Evolutionary conservation across 2,329 filamentous ascomycete species (phyloP).

Genomic region (Thyridium curvatum): DNA sequence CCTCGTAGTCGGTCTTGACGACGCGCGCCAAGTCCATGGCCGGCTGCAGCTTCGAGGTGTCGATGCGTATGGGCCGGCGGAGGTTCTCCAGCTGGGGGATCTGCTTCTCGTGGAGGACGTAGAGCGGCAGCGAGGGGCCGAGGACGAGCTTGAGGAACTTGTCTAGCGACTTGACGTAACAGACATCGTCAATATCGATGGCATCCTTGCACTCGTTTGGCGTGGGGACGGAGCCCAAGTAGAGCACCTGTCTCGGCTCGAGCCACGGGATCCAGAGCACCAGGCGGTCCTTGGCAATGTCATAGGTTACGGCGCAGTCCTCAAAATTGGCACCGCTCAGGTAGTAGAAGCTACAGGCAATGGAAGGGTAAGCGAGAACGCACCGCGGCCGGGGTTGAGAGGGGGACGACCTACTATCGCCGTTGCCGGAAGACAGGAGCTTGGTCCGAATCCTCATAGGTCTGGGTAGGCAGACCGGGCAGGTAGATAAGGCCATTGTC

Average conservation of each 20-base stretch:
- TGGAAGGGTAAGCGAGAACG: background rate
- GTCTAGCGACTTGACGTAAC: constrained; percentile 43
- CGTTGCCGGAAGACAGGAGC: constrained; percentile 49
- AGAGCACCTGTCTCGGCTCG: constrained; percentile 55
- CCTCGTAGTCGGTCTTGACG: constrained; percentile 79
- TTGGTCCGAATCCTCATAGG: constrained; percentile 55
- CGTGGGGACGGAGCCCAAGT: constrained; percentile 55
- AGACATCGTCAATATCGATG: constrained; percentile 67
- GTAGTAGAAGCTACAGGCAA: constrained; percentile 49
- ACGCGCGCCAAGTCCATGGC: constrained; percentile 78
- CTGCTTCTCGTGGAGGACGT: constrained; percentile 31
- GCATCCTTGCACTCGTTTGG: constrained; percentile 52
- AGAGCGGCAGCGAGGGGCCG: constrained; percentile 27
- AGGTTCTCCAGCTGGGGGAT: constrained; percentile 11
- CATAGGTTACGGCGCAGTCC: constrained; percentile 50
- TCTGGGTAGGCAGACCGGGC: constrained; percentile 41
- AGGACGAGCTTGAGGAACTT: constrained; percentile 44
- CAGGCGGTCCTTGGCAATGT: constrained; percentile 53
- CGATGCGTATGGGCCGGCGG: constrained; percentile 31
- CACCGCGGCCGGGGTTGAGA: background rate
- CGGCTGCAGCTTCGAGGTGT: constrained; percentile 49
- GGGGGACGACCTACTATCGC: constrained; percentile 41
- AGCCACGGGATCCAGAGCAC: constrained; percentile 69
- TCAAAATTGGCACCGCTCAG: constrained; percentile 47
- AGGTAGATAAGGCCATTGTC: constrained; percentile 49